A percentile compares a stretch with the other conserved stretches of the same genome.
These are phyloP conservation scores for Setomelanomma holmii DNA, from an alignment of 2,329 filamentous ascomycete genomes.

Conservation along the genomic window DNA sequence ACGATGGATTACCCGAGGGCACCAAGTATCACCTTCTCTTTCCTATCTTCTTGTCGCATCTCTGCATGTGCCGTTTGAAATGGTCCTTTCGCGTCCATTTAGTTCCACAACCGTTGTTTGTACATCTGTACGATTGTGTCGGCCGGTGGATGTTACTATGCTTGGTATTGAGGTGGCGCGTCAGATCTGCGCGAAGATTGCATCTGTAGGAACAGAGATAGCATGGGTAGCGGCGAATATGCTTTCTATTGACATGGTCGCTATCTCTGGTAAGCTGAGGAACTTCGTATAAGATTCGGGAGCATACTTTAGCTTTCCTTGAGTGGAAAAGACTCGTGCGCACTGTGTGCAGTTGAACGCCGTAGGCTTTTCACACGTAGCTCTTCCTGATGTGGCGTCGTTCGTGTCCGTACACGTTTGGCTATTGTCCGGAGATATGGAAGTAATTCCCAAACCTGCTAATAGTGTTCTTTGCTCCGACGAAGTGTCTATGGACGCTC, in stretches of 20 bases:
- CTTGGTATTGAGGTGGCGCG: constrained; percentile 15
- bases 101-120: background rate
- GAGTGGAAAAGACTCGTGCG: too few relatives aligned
- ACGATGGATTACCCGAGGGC: too few relatives aligned
- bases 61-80: background rate
- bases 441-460: too few relatives aligned
- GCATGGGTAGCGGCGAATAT: constrained; percentile 18
- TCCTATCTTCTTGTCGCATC: background rate
- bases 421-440: too few relatives aligned
- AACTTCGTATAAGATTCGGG: background rate
- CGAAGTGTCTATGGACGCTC: too few relatives aligned
- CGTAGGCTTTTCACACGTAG: too few relatives aligned
- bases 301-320: too few relatives aligned
- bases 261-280: too few relatives aligned
- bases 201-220: constrained; percentile 10
- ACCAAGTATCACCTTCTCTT: background rate
- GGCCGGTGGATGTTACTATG: constrained; percentile 10
- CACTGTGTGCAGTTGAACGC: too few relatives aligned
- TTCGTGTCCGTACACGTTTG: too few relatives aligned
- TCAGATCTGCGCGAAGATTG: constrained; percentile 19
- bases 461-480: too few relatives aligned
- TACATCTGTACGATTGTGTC: constrained; percentile 10
- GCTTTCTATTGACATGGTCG: constrained; percentile 20
- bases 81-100: background rate
- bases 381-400: too few relatives aligned